Base-by-base conservation (phyloP, 2,329 filamentous ascomycete genomes). In the Lizonia empirigonia region DNA sequence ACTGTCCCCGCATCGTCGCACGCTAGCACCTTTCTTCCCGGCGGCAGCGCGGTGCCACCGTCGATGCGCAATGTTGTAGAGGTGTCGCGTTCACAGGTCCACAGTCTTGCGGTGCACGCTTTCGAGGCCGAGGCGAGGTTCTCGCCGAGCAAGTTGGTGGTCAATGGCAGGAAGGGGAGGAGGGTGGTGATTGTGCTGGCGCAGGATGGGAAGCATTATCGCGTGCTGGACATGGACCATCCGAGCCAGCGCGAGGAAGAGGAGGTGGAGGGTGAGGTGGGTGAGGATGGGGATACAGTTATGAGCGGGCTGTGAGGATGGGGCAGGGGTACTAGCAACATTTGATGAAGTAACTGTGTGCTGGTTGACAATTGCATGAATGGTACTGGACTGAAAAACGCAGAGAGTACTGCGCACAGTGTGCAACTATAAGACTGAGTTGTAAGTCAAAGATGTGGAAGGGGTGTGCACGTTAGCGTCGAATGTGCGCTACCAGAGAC, bases 101-200 rank as follows among this genome's bases (percentile, higher is more conserved):
- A 52, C 22, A 42, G 45, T 23, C 61, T 71, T 40, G 63, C 80
- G 13, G 68, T 74, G 20, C 81, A 84, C 60, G 67, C 71, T 0
- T 85, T 85, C 55, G 74, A 44, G 20, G 18, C 2, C 1, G 37
- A 41, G 10, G 74, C 73, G 1, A 65, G 72, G 6, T 83, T 83
- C 50, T 73, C 68, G 33, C 82, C 83, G 0, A 50, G 78, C 18
- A 72, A 71, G 48, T 57, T 86, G 6, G 74, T 82, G 26, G 77
- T 84, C 2, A 85, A 85, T 60, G 83, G 82, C 16, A 72, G 82
- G 9, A 78, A 77, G 48, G 79, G 78, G 1, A 73, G 82, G 56
- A 69, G 80, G 50, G 78, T 80, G 3, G 73, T 82, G 16, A 78
- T 82, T 44, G 79, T 85, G 22, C 63, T 85, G 53, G 83, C 82